Percentiles rank a stretch among this genome's conserved stretches.
Evolutionary conservation across 1,284 basidiomycete genomes (phyloP).

Genomic region (Schizophyllum amplum): DNA sequence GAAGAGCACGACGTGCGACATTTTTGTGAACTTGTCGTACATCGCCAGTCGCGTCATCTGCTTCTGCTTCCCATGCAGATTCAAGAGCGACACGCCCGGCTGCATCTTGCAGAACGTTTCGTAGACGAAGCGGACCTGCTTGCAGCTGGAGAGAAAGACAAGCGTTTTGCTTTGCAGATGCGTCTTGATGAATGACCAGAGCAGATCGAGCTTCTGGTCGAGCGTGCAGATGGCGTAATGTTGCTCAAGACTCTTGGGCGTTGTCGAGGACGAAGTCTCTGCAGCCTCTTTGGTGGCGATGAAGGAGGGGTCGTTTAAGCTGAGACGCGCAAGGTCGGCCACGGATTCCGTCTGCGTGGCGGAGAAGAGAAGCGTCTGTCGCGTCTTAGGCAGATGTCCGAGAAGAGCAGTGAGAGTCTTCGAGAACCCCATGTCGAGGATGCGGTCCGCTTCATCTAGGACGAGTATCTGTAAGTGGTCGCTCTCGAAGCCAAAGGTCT

Average conservation of each 20-base stretch:
- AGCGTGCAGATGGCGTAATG: conserved; percentile 84
- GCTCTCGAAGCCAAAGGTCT: conserved; percentile 91
- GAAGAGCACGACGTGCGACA: conserved; percentile 77
- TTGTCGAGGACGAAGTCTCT: conserved; percentile 33
- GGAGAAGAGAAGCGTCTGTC: conserved; percentile 94
- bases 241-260: conserved; percentile 71
- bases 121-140: conserved; percentile 96
- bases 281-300: conserved; percentile 57
- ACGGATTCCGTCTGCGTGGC: conserved; percentile 95
- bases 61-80: conserved; percentile 96
- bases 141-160: conserved; percentile 93
- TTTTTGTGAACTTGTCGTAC: conserved; percentile 76
- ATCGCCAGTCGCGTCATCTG: conserved; percentile 81
- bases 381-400: conserved; percentile 75
- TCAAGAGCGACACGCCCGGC: conserved; percentile 86
- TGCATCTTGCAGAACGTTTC: conserved; percentile 95
- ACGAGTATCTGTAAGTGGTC: conserved; percentile 92
- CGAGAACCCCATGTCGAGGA: conserved; percentile 94
- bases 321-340: conserved; percentile 83
- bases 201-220: conserved; percentile 83
- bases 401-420: conserved; percentile 87
- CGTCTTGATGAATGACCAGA: conserved; percentile 94
- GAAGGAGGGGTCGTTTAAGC: conserved; percentile 76
- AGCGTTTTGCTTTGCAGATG: conserved; percentile 91
- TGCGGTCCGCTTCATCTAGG: conserved; percentile 94